These are phyloP conservation scores for Penicillium expansum DNA, from an alignment of 2,329 filamentous ascomycete species.

Conservation along the genomic window DNA sequence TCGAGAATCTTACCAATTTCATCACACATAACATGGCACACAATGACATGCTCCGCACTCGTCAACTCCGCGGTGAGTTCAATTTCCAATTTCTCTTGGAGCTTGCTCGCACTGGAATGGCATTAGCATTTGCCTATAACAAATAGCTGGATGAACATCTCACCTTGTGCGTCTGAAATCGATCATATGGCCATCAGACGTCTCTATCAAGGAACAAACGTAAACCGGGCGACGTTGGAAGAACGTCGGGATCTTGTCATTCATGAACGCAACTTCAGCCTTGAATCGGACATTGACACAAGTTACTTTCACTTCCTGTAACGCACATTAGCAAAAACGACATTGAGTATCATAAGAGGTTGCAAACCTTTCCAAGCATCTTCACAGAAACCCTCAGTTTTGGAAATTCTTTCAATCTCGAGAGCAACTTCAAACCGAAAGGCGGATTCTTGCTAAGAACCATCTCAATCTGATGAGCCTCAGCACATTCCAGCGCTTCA, in stretches of 20 bases:
- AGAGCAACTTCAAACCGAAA: conserved; percentile 69
- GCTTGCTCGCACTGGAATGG: conserved; percentile 56
- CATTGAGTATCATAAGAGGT: conserved; percentile 28
- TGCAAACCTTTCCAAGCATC: conserved; percentile 46
- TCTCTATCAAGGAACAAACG: conserved; percentile 72
- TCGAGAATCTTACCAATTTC: conserved; percentile 60
- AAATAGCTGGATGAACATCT: conserved; percentile 3
- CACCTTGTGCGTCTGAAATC: conserved; percentile 65
- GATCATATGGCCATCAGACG: conserved; percentile 64
- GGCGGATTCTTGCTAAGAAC: conserved; percentile 77
- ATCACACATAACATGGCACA: conserved; percentile 76
- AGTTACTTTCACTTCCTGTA: conserved; percentile 33
- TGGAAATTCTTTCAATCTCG: conserved; percentile 68
- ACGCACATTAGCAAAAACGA: conserved; percentile 10
- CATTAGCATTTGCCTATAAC: conserved; percentile 18
- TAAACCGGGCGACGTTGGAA: conserved; percentile 67
- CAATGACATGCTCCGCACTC: conserved; percentile 56
- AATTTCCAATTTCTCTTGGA: conserved; percentile 62
- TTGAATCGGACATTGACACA: conserved; percentile 61
- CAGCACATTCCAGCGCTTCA: conserved; percentile 63
- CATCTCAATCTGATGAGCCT: conserved; percentile 72
- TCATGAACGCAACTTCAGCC: conserved; percentile 68
- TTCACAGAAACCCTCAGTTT: conserved; percentile 57
- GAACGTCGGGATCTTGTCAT: conserved; percentile 57
- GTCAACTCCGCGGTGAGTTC: conserved; percentile 58